Evolutionary conservation across 106 monocot species (phyloP), one percentile per base, ranked within the genome.

Genomic region (Xerophyta viscosa): DNA sequence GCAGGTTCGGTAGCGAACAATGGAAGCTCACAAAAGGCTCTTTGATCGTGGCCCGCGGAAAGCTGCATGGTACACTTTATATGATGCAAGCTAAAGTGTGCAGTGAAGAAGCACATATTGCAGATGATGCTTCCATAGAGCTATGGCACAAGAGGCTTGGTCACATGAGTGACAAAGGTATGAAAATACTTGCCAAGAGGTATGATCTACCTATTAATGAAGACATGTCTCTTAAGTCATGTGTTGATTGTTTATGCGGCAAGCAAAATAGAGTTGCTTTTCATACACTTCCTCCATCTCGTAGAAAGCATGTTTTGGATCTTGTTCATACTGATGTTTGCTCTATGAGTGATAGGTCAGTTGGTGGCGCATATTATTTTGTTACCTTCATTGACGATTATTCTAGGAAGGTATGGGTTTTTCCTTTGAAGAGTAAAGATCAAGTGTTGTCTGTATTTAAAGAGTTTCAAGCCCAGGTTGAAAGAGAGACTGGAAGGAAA

Each of bases 271-370:
- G 36, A 56, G 36, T 56, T 37, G 4, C 33, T 9, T 37, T 56
- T 37, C 19, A 31, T n/a, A 23, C 15, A 48, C 6, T 3, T 5
- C 13, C 2, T 48, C 6, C 12, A 21, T 48, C 19, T 3, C 19
- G 24, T 41, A 64, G 29, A 42, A 8, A 3, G 25, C 10, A 33
- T 44, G 56, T 31, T 12, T n/a, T 66, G 12, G 54, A 66, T 47
- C 41, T 52, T 33, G 43, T 61, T 4, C 30, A 60, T 44, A 15
- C 50, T 37, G 41, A 69, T 31, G 3, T 69, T 0, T 61, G 68
- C 50, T 21, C 52, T 24, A 31, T 54, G 31, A 31, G 20, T 5
- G 53, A 0, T 29, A 20, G n/a, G 27, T 28, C 31, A 54, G 20
- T 54, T 31, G 53, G 15, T n/a, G 53, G 53, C 20, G 31, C 4